These are phyloP conservation scores for Microdochium paspali DNA, from an alignment of 2,329 filamentous ascomycete genomes.

Conservation along the genomic window DNA sequence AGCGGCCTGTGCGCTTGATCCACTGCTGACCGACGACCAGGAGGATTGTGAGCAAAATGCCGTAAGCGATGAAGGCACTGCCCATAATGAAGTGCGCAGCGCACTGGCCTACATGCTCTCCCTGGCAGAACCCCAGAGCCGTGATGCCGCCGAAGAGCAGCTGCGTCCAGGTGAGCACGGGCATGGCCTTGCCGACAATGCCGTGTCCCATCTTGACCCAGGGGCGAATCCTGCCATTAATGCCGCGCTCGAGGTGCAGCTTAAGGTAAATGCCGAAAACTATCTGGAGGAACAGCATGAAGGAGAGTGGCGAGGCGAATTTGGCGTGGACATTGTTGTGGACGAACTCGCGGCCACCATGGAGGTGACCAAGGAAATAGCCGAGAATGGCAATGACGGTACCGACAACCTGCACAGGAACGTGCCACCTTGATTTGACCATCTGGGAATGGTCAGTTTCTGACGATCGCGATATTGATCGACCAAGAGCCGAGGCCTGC, in stretches of 20 bases:
- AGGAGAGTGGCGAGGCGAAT: constrained; percentile 74
- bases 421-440: constrained; percentile 85
- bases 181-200: constrained; percentile 78
- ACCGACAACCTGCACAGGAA: constrained; percentile 72
- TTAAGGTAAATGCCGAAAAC: constrained; percentile 78
- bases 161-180: constrained; percentile 80
- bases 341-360: constrained; percentile 80
- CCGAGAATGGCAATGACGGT: constrained; percentile 69
- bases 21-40: constrained; percentile 83
- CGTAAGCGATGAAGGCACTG: constrained; percentile 89
- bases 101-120: constrained; percentile 86
- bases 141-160: constrained; percentile 96
- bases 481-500: neutral
- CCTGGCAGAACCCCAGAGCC: constrained; percentile 82
- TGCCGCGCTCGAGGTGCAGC: constrained; percentile 77
- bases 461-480: constrained; percentile 2
- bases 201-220: constrained; percentile 67
- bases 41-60: constrained; percentile 75
- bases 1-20: constrained; percentile 72
- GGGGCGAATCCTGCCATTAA: constrained; percentile 69
- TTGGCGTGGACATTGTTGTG: constrained; percentile 65
- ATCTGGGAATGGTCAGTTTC: constrained; percentile 46
- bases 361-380: constrained; percentile 85
- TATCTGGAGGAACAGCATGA: constrained; percentile 69
- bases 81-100: constrained; percentile 98